phyloP scores from a whole-genome alignment of 371 early-diverging fungal species.

The Syncephalastrum monosporum region DNA sequence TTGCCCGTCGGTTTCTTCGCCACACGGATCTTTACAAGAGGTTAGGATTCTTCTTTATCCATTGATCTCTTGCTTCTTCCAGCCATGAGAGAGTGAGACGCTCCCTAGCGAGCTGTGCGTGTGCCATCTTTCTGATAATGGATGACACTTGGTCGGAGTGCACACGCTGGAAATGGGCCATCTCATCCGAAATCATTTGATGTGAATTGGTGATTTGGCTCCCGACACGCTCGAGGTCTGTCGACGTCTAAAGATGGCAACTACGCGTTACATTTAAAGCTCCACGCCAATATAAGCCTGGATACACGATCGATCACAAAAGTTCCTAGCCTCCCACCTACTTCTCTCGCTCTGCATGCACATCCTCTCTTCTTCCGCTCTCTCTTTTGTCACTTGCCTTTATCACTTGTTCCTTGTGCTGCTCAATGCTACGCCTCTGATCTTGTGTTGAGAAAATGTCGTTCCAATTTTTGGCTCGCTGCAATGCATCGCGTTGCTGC shows the following conservation, averaged over 20 bases:
- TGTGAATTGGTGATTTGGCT: conserved; percentile 42
- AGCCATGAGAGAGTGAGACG: conserved; percentile 17
- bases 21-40: not conserved
- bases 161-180: conserved; percentile 40
- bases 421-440: conserved; percentile 23
- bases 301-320: conserved; percentile 13
- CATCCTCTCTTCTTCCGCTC: not conserved
- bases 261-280: not conserved
- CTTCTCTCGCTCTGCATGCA: not conserved
- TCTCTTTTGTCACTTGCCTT: conserved; percentile 21
- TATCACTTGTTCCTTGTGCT: conserved; percentile 30
- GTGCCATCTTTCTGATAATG: conserved; percentile 12
- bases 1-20: not conserved
- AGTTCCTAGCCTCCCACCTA: not conserved
- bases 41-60: conserved; percentile 1
- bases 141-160: conserved; percentile 29
- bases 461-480: conserved; percentile 33
- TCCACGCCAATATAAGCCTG: not conserved
- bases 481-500: conserved; percentile 30
- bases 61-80: conserved; percentile 5
- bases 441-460: conserved; percentile 30
- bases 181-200: conserved; percentile 44
- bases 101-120: conserved; percentile 19
- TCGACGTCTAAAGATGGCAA: not conserved
- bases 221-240: conserved; percentile 34